Evolutionary conservation across 768 basidiomycete genomes (phyloP), one percentile per base, ranked within the genome.

Genomic region (Pleurotus sapidus): DNA sequence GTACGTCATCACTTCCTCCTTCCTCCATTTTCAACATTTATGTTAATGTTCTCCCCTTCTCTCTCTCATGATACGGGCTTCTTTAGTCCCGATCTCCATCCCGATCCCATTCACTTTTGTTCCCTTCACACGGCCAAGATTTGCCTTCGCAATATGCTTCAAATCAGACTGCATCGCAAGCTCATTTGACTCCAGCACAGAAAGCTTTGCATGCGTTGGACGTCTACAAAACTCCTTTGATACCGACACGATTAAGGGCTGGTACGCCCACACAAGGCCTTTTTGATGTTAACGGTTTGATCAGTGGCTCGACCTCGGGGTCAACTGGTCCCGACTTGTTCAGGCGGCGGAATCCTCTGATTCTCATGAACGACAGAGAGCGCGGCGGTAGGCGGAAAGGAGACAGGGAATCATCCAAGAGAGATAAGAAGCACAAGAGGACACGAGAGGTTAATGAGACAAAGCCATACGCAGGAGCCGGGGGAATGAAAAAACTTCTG

Each of bases 391-490:
- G 45, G 15, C 37, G 45, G 24, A 40, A 42, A 23, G 58, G 55
- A 27, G 84, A 86, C 61, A 77, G 79, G 61, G 71, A 71, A 17
- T 70, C 70, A 42, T 81, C 82, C 80, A 14, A 66, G 68, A 58
- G 76, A 70, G 64, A 64, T 57, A 30, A 66, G 61, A 70, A 73
- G 61, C 64, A 72, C 62, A 71, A 76, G 65, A 2, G 2, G 30
- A 46, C 79, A 77, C 63, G 69, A 64, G 67, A 74, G 15, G 69
- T 75, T 12, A 84, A 84, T 60, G 79, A 78, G 39, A 82, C 82
- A 17, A 91, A 91, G 64, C 90, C 90, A 3, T 92, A 92, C 63
- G 85, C 88, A 1, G 90, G 89, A 5, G 82, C 84, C 60, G 87
- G 89, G 53, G 88, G 88, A 0, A 85, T 90, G 79, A 90, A 87